Conservation (phyloP, 257 asterid species). For the Marsdenia floribunda region DNA sequence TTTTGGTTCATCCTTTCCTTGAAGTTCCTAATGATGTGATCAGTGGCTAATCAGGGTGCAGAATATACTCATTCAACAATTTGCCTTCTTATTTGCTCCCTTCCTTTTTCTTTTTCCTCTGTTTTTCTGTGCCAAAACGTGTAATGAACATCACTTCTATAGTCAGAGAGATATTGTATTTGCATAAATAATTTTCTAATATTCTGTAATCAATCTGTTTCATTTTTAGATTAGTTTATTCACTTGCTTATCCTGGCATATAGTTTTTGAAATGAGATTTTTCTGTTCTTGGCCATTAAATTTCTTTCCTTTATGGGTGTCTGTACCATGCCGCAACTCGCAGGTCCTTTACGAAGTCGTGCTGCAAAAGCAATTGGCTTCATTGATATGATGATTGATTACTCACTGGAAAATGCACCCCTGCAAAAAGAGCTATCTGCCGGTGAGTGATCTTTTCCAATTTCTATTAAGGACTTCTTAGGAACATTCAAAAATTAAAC, state of each 20-base stretch:
- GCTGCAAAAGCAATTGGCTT: constrained; percentile 99
- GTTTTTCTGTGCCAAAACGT: neutral
- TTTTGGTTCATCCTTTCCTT: neutral
- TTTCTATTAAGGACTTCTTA: neutral
- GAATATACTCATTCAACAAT: neutral
- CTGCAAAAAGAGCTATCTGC: constrained; percentile 89
- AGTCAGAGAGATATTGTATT: neutral
- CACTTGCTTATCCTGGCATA: neutral
- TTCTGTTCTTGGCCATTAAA: neutral
- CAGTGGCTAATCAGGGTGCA: neutral
- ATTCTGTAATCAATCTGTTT: neutral
- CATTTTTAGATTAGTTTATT: neutral
- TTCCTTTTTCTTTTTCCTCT: neutral
- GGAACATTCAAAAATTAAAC: neutral
- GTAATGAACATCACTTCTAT: neutral
- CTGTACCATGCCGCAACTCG: constrained; percentile 1
- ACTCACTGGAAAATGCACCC: constrained; percentile 86
- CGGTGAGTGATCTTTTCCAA: constrained; percentile 40
- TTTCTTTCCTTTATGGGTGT: neutral
- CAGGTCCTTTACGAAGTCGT: constrained; percentile 96
- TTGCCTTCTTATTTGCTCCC: neutral
- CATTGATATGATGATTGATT: constrained; percentile 96
- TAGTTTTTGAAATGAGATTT: neutral
- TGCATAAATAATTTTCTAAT: neutral
- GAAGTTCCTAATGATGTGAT: neutral